These are phyloP conservation scores for Colletotrichum spaethianum DNA, from an alignment of 2,329 filamentous ascomycete genomes.

Conservation along the genomic window DNA sequence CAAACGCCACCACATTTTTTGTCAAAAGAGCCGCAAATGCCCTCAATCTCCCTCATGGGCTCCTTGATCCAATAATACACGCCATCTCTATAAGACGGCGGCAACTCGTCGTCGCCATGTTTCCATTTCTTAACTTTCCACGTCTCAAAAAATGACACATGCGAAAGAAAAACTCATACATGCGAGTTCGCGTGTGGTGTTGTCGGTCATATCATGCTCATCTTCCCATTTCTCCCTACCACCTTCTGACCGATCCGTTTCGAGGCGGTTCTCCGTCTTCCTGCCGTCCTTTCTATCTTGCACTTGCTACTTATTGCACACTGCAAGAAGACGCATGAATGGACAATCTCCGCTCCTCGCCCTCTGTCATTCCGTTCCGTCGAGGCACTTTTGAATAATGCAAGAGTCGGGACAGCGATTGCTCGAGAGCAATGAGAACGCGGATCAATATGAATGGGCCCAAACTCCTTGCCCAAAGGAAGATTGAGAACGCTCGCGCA, in stretches of 20 bases:
- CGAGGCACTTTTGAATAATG: not conserved
- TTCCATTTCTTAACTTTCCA: not conserved
- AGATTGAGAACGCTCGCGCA: not conserved
- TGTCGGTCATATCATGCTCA: not conserved
- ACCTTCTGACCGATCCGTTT: not conserved
- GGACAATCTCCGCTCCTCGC: not conserved
- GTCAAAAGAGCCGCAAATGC: not conserved
- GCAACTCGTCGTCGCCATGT: not conserved
- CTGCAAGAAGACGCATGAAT: not conserved
- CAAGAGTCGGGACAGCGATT: too few relatives aligned
- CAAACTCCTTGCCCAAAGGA: too few relatives aligned
- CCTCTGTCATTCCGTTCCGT: not conserved
- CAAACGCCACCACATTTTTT: not conserved
- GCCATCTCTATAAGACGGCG: not conserved
- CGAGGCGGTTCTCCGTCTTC: not conserved
- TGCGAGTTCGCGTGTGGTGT: not conserved
- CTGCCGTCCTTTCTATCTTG: not conserved
- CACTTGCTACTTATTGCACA: not conserved
- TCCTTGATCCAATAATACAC: not conserved
- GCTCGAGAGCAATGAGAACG: not conserved
- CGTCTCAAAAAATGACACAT: too few relatives aligned
- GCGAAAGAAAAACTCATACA: too few relatives aligned
- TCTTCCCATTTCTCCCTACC: not conserved
- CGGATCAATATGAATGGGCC: not conserved
- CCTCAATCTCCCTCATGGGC: not conserved